Conservation (phyloP, 1,284 basidiomycete genomes). For the Rhodotorula glutinis region DNA sequence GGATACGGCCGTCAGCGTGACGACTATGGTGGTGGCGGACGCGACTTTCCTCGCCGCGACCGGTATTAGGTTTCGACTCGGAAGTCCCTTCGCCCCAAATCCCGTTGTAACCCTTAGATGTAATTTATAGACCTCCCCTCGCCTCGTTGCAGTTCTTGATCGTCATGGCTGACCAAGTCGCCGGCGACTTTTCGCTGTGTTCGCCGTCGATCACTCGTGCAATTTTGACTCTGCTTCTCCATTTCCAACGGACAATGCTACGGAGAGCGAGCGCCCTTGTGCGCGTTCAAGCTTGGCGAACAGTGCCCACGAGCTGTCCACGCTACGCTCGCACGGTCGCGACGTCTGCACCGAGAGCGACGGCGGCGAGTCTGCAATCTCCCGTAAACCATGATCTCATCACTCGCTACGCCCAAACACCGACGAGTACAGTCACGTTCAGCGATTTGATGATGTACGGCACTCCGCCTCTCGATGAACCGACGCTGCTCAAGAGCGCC, state of each 20-base stretch:
- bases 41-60: background rate
- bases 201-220: background rate
- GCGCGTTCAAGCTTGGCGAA: background rate
- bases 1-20: background rate
- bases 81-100: background rate
- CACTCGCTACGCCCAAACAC: conserved; percentile 35
- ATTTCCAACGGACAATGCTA: background rate
- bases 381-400: conserved; percentile 11
- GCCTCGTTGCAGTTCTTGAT: no score
- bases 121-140: no score
- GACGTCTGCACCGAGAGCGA: background rate
- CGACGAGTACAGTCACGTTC: conserved; percentile 36
- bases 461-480: conserved; percentile 38
- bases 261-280: background rate
- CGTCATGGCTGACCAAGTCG: no score
- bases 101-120: no score
- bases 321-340: background rate
- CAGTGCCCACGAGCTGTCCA: background rate
- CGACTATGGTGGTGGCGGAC: background rate
- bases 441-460: conserved; percentile 39
- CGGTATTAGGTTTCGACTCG: background rate
- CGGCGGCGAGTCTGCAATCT: background rate
- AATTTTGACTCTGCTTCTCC: background rate
- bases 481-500: conserved; percentile 38
- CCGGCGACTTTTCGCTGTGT: no score